Evolutionary conservation across 352 stramenopile species (phyloP).

Genomic region (Phytophthora agathidicida): DNA sequence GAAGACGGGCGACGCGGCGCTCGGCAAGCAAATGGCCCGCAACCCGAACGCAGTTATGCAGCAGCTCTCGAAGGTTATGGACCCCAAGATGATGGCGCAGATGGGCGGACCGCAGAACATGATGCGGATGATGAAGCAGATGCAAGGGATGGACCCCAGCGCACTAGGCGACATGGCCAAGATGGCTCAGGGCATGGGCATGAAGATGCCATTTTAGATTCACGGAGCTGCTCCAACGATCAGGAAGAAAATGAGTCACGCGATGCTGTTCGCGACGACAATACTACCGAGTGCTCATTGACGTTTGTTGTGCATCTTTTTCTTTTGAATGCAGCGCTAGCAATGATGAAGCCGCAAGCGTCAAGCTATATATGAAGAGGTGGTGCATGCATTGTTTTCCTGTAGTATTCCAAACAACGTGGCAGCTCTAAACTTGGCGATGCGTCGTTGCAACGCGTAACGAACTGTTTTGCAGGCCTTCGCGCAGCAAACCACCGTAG

Average conservation of each 20-base stretch:
- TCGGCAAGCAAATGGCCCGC: slow-evolving; percentile 95
- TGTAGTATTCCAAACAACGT: slow-evolving; percentile 17
- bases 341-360: too few relatives aligned
- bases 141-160: slow-evolving; percentile 87
- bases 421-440: slow-evolving; percentile 27
- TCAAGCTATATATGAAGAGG: too few relatives aligned
- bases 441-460: slow-evolving; percentile 18
- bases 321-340: slow-evolving; percentile 4
- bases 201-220: slow-evolving; percentile 84
- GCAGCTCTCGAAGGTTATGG: slow-evolving; percentile 95
- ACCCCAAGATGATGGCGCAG: slow-evolving; percentile 92
- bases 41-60: slow-evolving; percentile 98
- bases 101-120: slow-evolving; percentile 86
- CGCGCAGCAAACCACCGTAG: slow-evolving; percentile 7
- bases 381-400: not conserved
- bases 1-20: slow-evolving; percentile 86
- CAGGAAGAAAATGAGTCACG: slow-evolving; percentile 15
- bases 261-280: slow-evolving; percentile 12
- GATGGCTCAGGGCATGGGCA: slow-evolving; percentile 73
- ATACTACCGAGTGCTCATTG: slow-evolving; percentile 35
- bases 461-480: slow-evolving; percentile 25
- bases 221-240: not conserved
- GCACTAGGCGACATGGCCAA: slow-evolving; percentile 81
- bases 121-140: slow-evolving; percentile 96
- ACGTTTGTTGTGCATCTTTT: slow-evolving; percentile 16